Percentiles rank a stretch among this genome's conserved stretches.
Evolutionary conservation across 192 early-diverging fungal genomes (phyloP).

Genomic region (Rhizophlyctis rosea): DNA sequence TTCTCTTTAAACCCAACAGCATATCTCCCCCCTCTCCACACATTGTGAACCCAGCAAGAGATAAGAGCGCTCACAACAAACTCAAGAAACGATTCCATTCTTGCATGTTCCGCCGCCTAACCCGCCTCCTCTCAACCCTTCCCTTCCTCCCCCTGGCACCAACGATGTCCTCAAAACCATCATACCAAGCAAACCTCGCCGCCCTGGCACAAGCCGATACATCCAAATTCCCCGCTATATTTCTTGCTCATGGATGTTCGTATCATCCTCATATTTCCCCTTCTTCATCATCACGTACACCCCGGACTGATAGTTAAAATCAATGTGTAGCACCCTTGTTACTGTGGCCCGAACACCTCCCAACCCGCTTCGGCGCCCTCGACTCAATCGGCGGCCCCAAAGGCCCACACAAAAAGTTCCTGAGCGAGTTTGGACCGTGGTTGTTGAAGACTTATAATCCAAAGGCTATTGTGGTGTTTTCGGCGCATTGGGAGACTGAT

Average conservation of each 20-base stretch:
- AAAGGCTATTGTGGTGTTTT: conserved; percentile 38
- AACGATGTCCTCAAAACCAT: background rate
- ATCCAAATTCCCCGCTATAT: background rate
- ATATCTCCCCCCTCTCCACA: too few species aligned
- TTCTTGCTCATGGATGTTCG: background rate
- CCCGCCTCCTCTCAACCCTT: too few species aligned
- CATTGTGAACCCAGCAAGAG: too few species aligned
- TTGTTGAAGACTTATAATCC: conserved; percentile 11
- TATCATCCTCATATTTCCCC: background rate
- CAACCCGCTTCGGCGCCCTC: background rate
- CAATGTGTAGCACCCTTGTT: background rate
- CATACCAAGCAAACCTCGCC: background rate
- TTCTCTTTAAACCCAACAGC: too few species aligned
- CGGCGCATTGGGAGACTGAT: conserved; percentile 54
- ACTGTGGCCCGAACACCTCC: background rate
- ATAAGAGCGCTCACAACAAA: too few species aligned
- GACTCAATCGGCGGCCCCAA: conserved; percentile 9
- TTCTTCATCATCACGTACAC: background rate
- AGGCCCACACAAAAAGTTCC: conserved; percentile 11
- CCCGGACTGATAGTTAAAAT: too few species aligned
- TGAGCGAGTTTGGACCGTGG: conserved; percentile 14
- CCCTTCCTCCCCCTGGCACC: too few species aligned
- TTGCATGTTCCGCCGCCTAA: too few species aligned
- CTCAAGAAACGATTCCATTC: too few species aligned
- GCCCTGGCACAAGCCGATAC: background rate